These are phyloP conservation scores for Sicyos edulis DNA, from an alignment of 306 rosid species.

Conservation along the genomic window DNA sequence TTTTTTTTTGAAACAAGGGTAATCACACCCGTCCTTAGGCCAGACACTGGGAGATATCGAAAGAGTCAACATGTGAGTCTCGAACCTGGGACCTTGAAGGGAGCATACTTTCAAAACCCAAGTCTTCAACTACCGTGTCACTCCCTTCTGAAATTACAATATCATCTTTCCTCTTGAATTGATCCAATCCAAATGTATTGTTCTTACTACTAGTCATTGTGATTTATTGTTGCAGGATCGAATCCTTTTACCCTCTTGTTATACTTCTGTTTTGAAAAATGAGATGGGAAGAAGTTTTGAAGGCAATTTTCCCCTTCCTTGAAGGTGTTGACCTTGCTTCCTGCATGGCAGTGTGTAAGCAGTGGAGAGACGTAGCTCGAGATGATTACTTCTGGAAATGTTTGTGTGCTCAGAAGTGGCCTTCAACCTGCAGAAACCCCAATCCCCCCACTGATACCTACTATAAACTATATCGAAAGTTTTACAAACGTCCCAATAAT, in stretches of 20 bases:
- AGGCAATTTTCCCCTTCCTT: slow-evolving; percentile 79
- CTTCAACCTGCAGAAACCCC: slow-evolving; percentile 76
- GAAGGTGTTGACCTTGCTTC: slow-evolving; percentile 84
- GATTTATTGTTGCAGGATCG: slow-evolving; percentile 16
- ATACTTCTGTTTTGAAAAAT: slow-evolving; percentile 30
- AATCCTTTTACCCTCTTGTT: slow-evolving; percentile 3
- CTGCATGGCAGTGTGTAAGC: slow-evolving; percentile 74
- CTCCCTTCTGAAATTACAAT: not conserved
- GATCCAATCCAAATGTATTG: not conserved
- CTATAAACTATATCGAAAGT: slow-evolving; percentile 55
- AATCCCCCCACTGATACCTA: slow-evolving; percentile 51
- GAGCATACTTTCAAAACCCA: no score
- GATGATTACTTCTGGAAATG: slow-evolving; percentile 97
- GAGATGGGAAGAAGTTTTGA: slow-evolving; percentile 65
- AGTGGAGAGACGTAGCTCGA: slow-evolving; percentile 68
- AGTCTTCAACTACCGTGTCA: no score
- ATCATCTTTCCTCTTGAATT: slow-evolving; percentile 7
- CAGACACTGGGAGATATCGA: no score
- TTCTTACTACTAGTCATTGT: slow-evolving; percentile 20
- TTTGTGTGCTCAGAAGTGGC: slow-evolving; percentile 81
- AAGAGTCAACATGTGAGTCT: no score
- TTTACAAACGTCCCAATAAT: slow-evolving; percentile 47
- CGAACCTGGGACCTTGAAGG: no score
- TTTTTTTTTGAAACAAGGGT: no score
- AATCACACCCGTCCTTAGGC: no score